Evolutionary conservation across 2,329 filamentous ascomycete genomes (phyloP).

Genomic region (Colletotrichum tabaci): DNA sequence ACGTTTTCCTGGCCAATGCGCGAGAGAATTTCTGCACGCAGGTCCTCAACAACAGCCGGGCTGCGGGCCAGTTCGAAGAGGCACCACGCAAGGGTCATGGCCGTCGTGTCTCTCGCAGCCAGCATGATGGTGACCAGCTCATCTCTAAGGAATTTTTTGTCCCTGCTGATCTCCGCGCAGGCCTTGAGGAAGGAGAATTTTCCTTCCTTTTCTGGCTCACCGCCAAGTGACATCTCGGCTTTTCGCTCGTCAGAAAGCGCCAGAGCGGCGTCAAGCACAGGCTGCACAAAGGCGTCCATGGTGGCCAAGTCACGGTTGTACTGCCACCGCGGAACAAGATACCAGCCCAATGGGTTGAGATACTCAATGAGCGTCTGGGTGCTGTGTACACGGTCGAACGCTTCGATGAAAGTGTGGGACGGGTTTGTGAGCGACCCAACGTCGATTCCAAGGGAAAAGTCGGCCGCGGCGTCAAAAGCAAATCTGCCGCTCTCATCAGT

Average conservation of each 20-base stretch:
- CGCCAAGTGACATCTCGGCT: conserved; percentile 67
- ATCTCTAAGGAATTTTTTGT: conserved; percentile 76
- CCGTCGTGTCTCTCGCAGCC: conserved; percentile 69
- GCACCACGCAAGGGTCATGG: conserved; percentile 62
- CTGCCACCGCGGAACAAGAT: conserved; percentile 68
- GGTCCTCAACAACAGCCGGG: conserved; percentile 55
- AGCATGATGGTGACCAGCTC: conserved; percentile 80
- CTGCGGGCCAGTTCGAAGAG: conserved; percentile 59
- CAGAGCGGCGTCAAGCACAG: conserved; percentile 72
- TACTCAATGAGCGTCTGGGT: neutral
- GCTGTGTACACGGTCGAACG: neutral
- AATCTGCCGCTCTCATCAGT: conserved; percentile 53
- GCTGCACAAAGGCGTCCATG: conserved; percentile 77
- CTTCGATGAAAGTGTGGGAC: conserved; percentile 22
- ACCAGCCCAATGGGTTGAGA: conserved; percentile 61
- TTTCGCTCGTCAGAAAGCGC: conserved; percentile 69
- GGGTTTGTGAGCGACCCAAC: conserved; percentile 56
- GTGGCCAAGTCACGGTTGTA: conserved; percentile 78
- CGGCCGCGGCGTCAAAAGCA: conserved; percentile 76
- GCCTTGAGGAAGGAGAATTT: conserved; percentile 84
- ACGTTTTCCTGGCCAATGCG: conserved; percentile 62
- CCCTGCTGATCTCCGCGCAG: conserved; percentile 78
- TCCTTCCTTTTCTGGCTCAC: neutral
- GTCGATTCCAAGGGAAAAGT: conserved; percentile 75
- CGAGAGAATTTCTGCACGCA: conserved; percentile 57